Percentiles rank a stretch among this genome's conserved stretches.
phyloP scores from a whole-genome alignment of 2,329 filamentous ascomycete species.

The Capronia coronata region DNA sequence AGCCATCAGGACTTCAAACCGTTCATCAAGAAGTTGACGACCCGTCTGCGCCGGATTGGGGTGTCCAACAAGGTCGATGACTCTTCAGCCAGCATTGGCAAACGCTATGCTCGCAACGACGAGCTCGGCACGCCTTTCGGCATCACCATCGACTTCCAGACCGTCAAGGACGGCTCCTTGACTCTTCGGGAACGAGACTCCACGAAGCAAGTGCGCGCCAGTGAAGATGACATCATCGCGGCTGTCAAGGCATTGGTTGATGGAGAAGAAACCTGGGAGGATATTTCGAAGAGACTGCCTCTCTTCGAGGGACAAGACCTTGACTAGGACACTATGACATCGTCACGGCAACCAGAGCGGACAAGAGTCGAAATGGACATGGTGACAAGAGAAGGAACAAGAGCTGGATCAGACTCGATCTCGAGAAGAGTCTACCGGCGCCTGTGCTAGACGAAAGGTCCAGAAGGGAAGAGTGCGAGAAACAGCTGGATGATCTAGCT shows the following conservation, averaged over 20 bases:
- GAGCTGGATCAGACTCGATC: too few relatives aligned
- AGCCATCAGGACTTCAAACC: conserved; percentile 73
- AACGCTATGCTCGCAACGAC: conserved; percentile 90
- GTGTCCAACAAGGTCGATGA: conserved; percentile 84
- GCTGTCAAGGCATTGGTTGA: conserved; percentile 61
- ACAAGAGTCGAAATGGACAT: too few relatives aligned
- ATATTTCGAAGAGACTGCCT: conserved; percentile 71
- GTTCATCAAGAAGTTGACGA: conserved; percentile 64
- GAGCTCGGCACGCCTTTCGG: conserved; percentile 91
- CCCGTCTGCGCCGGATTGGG: conserved; percentile 66
- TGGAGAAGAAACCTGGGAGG: conserved; percentile 59
- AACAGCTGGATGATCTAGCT: not conserved
- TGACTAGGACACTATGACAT: conserved; percentile 37
- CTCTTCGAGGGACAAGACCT: conserved; percentile 71
- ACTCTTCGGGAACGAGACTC: conserved; percentile 87
- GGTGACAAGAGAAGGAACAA: too few relatives aligned
- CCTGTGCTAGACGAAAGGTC: too few relatives aligned
- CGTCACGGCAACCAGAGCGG: too few relatives aligned
- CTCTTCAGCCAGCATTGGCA: conserved; percentile 85
- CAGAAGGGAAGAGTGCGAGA: too few relatives aligned
- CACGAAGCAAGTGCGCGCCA: conserved; percentile 81
- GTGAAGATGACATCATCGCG: conserved; percentile 69
- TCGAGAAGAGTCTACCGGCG: too few relatives aligned
- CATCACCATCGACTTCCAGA: conserved; percentile 94
- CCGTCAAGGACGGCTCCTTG: conserved; percentile 75